Base-by-base conservation (phyloP, 1,284 basidiomycete species). In the Peniophora sp. region DNA sequence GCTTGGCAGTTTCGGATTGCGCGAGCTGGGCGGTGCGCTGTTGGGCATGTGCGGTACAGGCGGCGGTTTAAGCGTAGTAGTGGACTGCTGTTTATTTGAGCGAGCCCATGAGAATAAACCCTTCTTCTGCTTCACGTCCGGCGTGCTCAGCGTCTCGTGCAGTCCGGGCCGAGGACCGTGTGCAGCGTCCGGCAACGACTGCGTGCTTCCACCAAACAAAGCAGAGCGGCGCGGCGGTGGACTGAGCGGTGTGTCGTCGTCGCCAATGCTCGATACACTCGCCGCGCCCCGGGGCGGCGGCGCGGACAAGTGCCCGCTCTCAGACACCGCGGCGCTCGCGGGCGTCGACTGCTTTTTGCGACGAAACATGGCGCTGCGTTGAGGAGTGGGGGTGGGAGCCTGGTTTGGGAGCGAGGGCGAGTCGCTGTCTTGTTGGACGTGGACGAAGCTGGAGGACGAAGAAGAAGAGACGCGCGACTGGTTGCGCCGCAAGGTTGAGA, bases 41-140 rank as follows among this genome's bases (percentile, higher is more conserved):
- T 23, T 39, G 20, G 50, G 45, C n/a, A 36, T 45, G n/a, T 35
- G 27, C 45, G 57, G 43, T 6, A 23, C 14, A 8, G 22, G 20
- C 20, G 23, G 44, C 70, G 57, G 67, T 62, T 72, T 72, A 74
- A 20, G 59, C 50, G 53, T 65, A 65, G 46, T 65, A 47, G 14
- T 63, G 61, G 39, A 61, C 63, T 10, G 10, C 34, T 41, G 16
- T 41, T 20, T 41, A 16, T 41, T 41, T n/a, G 56, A 52, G 32
- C 57, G 57, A 27, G 66, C 57, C 68, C 70, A 72, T 6, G 66
- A 52, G 49, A 69, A 62, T 0, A 69, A 25, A 2, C 65, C 61
- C 1, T 32, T 60, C 53, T 24, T 52, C 48, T 24, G 34, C 23
- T 16, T n/a, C 47, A 9, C 61, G 49, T 59, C 61, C 47, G 61